These are phyloP conservation scores for Cronartium quercuum DNA, from an alignment of 1,284 basidiomycete species.

Conservation along the genomic window DNA sequence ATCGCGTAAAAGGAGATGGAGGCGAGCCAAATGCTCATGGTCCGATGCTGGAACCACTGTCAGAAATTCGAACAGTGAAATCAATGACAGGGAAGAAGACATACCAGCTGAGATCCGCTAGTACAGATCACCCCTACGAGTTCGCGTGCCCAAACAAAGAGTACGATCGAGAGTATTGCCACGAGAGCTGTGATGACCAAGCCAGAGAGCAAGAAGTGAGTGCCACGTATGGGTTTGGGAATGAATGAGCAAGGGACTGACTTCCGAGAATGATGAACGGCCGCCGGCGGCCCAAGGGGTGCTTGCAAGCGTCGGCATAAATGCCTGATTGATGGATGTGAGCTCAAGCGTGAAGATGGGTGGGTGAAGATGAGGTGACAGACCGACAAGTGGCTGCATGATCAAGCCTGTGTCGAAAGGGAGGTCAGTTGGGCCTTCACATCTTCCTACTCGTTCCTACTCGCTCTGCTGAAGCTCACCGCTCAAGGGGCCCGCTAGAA, in stretches of 20 bases:
- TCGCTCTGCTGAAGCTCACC: slow-evolving; percentile 41
- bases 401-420: slow-evolving; percentile 6
- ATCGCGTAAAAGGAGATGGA: slow-evolving; percentile 9
- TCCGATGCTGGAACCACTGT: not conserved
- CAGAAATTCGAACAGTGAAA: not conserved
- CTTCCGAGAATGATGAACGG: slow-evolving; percentile 46
- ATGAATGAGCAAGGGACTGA: slow-evolving; percentile 42
- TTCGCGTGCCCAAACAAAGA: slow-evolving; percentile 29
- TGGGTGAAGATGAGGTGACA: slow-evolving; percentile 44
- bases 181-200: not conserved
- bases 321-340: slow-evolving; percentile 41
- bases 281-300: slow-evolving; percentile 41
- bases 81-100: not conserved
- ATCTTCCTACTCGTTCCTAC: not conserved
- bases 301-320: slow-evolving; percentile 42
- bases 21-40: not conserved
- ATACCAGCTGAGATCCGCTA: not conserved
- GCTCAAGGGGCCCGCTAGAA: slow-evolving; percentile 47
- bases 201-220: not conserved
- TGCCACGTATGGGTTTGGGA: not conserved
- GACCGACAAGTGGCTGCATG: slow-evolving; percentile 48
- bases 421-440: not conserved
- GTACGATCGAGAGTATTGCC: slow-evolving; percentile 3
- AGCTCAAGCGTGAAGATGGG: slow-evolving; percentile 37
- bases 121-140: not conserved